Conservation (phyloP, 352 stramenopile species). For the Phytophthora hybrid region DNA sequence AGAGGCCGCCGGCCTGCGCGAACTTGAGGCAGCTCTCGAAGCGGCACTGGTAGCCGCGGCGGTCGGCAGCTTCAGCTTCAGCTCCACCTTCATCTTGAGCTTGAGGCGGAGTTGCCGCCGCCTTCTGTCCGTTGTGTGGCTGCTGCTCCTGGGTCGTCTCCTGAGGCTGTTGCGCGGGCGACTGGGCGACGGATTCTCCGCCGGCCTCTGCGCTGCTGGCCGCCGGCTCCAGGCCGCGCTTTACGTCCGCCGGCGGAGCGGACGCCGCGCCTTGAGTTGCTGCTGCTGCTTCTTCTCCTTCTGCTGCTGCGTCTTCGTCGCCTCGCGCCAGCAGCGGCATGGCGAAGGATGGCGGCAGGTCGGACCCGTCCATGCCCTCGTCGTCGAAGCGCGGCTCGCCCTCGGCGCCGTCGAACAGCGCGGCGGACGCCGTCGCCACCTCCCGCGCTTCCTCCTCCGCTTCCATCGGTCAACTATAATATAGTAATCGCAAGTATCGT, state of each 20-base stretch:
- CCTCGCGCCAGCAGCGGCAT: constrained; percentile 45
- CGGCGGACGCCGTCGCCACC: constrained; percentile 54
- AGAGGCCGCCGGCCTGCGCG: constrained; percentile 69
- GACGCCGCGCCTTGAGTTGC: too few species aligned
- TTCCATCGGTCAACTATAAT: constrained; percentile 21
- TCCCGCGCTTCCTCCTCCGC: constrained; percentile 56
- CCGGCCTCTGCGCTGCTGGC: background rate
- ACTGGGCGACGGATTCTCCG: background rate
- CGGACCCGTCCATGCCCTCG: constrained; percentile 55
- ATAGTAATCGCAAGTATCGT: background rate
- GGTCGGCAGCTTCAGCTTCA: background rate
- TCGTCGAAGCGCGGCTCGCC: constrained; percentile 62
- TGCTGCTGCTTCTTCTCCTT: background rate
- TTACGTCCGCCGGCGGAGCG: too few species aligned
- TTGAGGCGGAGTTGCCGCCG: background rate
- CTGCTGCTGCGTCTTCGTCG: constrained; percentile 30
- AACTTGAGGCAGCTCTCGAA: constrained; percentile 65
- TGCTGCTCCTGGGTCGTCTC: background rate
- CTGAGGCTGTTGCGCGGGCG: background rate
- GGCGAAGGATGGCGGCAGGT: constrained; percentile 57
- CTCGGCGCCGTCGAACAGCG: constrained; percentile 55
- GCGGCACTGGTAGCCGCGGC: constrained; percentile 54
- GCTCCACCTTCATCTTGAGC: background rate
- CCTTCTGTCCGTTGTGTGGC: background rate
- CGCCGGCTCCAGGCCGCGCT: background rate